Evolutionary conservation across 441 rosid species (phyloP), one percentile per base, ranked within the genome.

Genomic region (Adansonia madagascariensis): DNA sequence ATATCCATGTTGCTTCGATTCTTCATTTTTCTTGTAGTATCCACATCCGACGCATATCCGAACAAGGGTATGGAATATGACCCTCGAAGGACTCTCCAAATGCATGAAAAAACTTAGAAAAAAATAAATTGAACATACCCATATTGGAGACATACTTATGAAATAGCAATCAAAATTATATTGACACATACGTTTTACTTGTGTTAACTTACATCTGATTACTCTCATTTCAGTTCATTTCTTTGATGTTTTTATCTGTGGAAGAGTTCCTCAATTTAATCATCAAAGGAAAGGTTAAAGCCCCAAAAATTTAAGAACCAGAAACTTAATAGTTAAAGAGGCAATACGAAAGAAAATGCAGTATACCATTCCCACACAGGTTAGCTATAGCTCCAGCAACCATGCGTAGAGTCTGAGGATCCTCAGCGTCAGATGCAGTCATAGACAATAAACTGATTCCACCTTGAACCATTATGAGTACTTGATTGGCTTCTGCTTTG

Each of bases 371-470:
- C 83, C 99, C 98, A 75, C 99, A 94, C 50, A 96, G 89, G 88
- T 94, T 94, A 71, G 98, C 98, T 67, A 96, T 86, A 79, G 99
- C 99, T 75, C 98, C 98, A 76, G 99, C 98, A 74, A 96, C 95
- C 99, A 96, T 94, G 69, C 98, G 94, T 56, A 96, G 88, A 71
- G 98, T 94, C 86, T 90, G 99, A 62, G 98, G 92, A 88, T 94
- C 98, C 81, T 93, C 95, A 22, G 98, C 98, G 84, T 91, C 91
- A 59, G 96, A 87, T 71, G 98, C 97, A 55, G 96, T 92, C 62
- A 88, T 75, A 24, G 98, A 89, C 72, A 96, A 81, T 80, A 96
- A 85, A 81, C 91, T 91, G 78, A 96, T 90, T 64, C 98, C 99
- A 55, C 97, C 98, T 87, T 94, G 95, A 73, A 79, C 82, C 94